A percentile compares a stretch with the other conserved stretches of the same genome.
These are phyloP conservation scores for Chalara sp. DNA, from an alignment of 2,329 filamentous ascomycete species.

Conservation along the genomic window DNA sequence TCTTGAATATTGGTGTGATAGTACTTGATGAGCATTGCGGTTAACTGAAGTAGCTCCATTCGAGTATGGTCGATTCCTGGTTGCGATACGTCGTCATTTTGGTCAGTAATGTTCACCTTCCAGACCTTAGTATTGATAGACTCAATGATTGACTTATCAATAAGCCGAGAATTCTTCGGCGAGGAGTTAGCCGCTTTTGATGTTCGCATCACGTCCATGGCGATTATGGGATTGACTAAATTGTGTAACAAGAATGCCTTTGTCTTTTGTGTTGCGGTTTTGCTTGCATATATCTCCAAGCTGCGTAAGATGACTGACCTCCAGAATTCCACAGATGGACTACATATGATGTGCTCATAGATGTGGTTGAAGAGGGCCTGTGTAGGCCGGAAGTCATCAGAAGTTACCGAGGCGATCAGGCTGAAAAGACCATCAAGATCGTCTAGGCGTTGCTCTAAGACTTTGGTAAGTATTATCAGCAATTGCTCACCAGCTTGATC, in stretches of 20 bases:
- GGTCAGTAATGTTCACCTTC: constrained; percentile 79
- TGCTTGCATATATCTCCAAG: constrained; percentile 78
- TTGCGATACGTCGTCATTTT: constrained; percentile 75
- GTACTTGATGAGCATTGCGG: constrained; percentile 92
- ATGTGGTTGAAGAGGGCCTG: constrained; percentile 75
- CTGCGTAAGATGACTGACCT: constrained; percentile 76
- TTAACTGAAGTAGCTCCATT: constrained; percentile 93
- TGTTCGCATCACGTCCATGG: constrained; percentile 88
- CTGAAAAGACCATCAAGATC: constrained; percentile 81
- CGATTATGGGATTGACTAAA: constrained; percentile 90
- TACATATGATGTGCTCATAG: constrained; percentile 77
- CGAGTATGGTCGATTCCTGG: constrained; percentile 89
- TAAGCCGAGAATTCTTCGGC: constrained; percentile 57
- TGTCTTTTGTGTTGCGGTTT: constrained; percentile 73
- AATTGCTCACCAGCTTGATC: constrained; percentile 86
- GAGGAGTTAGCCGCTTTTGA: constrained; percentile 53
- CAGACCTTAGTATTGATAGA: constrained; percentile 88
- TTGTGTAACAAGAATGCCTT: constrained; percentile 91
- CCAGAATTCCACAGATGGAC: constrained; percentile 79
- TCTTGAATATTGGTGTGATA: constrained; percentile 84
- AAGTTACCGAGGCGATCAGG: constrained; percentile 76
- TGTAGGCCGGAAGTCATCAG: constrained; percentile 72
- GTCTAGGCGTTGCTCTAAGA: constrained; percentile 65
- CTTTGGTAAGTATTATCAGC: constrained; percentile 76
- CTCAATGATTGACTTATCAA: constrained; percentile 83